Evolutionary conservation across 495 filamentous ascomycete species (phyloP).

Genomic region (Annulohypoxylon nitens): DNA sequence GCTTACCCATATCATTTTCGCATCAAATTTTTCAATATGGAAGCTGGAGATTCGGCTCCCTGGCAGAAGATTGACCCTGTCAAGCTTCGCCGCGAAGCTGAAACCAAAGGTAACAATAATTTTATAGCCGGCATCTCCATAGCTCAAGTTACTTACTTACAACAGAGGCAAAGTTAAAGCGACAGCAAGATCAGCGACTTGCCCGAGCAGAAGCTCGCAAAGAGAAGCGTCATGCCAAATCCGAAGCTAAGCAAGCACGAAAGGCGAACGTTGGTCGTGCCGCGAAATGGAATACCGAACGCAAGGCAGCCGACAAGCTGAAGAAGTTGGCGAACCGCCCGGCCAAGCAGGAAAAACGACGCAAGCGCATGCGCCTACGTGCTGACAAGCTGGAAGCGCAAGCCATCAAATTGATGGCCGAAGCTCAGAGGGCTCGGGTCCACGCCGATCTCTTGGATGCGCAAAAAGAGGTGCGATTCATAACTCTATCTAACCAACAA

Average conservation of each 20-base stretch:
- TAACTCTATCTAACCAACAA: neutral
- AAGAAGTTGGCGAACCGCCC: conserved; percentile 45
- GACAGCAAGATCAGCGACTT: conserved; percentile 43
- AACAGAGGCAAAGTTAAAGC: conserved; percentile 46
- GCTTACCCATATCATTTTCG: neutral
- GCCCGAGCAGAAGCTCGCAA: conserved; percentile 46
- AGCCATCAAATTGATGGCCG: conserved; percentile 40
- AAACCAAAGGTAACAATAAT: conserved; percentile 43
- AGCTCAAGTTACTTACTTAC: conserved; percentile 16
- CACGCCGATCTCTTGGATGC: conserved; percentile 41
- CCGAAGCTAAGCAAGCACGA: conserved; percentile 51
- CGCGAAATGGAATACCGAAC: conserved; percentile 48
- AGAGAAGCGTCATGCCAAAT: conserved; percentile 51
- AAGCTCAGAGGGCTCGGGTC: conserved; percentile 44
- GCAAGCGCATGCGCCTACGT: conserved; percentile 41
- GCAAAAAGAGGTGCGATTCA: conserved; percentile 30
- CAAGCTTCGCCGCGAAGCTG: conserved; percentile 43
- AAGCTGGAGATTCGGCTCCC: conserved; percentile 26
- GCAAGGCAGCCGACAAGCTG: conserved; percentile 45
- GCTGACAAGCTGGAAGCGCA: conserved; percentile 47
- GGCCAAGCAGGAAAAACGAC: conserved; percentile 52
- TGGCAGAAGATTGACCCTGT: conserved; percentile 42
- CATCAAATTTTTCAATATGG: conserved; percentile 22
- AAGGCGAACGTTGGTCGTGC: conserved; percentile 47
- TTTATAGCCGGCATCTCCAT: no score